Evolutionary conservation across 176 grass and related monocot genomes (phyloP), one percentile per base, ranked within the genome.

Genomic region (Cymbopogon citratus): DNA sequence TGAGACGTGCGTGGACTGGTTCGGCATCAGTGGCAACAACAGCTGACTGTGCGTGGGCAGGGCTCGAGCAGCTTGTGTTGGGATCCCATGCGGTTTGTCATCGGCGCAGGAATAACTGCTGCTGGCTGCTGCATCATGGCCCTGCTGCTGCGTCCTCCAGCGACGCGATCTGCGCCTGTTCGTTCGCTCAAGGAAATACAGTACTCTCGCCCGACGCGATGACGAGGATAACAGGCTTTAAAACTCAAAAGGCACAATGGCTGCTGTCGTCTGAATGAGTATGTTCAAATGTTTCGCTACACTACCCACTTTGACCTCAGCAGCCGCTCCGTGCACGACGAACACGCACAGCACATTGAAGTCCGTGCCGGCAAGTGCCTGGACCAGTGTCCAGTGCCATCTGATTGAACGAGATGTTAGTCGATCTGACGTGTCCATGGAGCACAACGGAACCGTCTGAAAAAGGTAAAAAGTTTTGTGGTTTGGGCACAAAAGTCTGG

Each of bases 51-150:
- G 39, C 1, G 1, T 43, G 25, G 24, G 25, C 43, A 66, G 8
- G 14, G 39, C 26, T 18, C 21, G 36, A 59, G 63, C 63, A 66
- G 15, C 63, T 2, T n/a, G 63, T 57, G 26, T 16, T 31, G 38
- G 21, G 76, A 88, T 63, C 41, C 29, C 70, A 63, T 80, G 81
- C 87, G 61, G 8, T 89, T 25, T 73, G 81, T 63, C 87, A 49
- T 74, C n/a, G 57, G 27, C 12, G 80, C 59, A 43, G 36, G 66
- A 38, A 41, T 31, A 59, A 66, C 66, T 43, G 14, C 51, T 59
- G 54, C 9, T 49, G 18, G 49, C 7, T 56, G 51, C 51, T 54
- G 16, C 18, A 21, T 16, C 49, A 52, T 54, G 49, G 49, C 18
- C 3, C 18, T 21, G 7, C 51, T 8, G 51, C 7, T 56, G 51